Evolutionary conservation across 768 basidiomycete species (phyloP), one percentile per base, ranked within the genome.

Genomic region (Tylopilus vinaceipallidus): DNA sequence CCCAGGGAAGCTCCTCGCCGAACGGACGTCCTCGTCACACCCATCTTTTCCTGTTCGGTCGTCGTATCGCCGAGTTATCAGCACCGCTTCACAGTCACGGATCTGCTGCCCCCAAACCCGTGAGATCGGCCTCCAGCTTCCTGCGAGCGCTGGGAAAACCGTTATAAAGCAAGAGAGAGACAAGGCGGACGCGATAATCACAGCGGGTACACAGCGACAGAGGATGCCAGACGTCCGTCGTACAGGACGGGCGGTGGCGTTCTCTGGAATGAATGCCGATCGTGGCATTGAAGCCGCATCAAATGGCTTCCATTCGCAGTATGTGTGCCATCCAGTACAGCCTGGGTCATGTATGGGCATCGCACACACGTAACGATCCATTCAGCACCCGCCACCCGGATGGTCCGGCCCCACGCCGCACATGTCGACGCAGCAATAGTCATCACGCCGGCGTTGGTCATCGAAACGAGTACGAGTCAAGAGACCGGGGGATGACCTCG

Each of bases 61-160:
- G 24, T 47, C 22, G 7, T 59, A 68, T 57, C 52, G 42, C 62
- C 62, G 60, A 47, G 9, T 26, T 65, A 56, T 49, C 50, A 19
- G 39, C 59, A 45, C 48, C 35, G 17, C 30, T 52, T 39, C 50
- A 43, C 48, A 42, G 37, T 41, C 52, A 50, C 53, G 50, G 52
- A 55, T 62, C 56, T 59, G 48, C 62, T 40, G 37, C 54, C 53
- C 40, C 23, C 43, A 42, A 27, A 45, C 35, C 30, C 61, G 56
- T 65, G 60, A 38, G 60, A 64, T 61, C 42, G 44, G 19, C 40
- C 19, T 45, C 38, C 16, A 26, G 34, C 45, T n/a, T n/a, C 47
- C 37, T 52, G 47, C 29, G 27, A 46, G 26, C 34, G 24, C 35
- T 37, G 44, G 19, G 33, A 26, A 45, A 34, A 20, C 19, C 8